A percentile compares a stretch with the other conserved stretches of the same genome.
Conservation (phyloP, 2,329 filamentous ascomycete species). For the Penicillium polonicum region DNA sequence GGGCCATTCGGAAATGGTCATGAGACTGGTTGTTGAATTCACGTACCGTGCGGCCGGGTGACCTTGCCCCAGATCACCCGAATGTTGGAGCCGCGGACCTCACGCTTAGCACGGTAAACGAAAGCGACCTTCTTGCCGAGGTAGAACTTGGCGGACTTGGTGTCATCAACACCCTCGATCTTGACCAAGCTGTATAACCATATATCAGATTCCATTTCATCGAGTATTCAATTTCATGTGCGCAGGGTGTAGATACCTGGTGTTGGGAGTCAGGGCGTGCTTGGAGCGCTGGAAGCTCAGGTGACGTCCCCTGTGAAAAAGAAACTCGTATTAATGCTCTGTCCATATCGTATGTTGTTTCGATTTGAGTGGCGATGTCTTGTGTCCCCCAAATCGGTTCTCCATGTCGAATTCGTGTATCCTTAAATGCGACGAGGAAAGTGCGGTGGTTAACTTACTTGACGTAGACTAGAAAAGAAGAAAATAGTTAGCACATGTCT, state of each 20-base stretch:
- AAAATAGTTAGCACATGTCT: slow-evolving; percentile 32
- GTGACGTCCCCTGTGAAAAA: slow-evolving; percentile 79
- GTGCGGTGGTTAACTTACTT: slow-evolving; percentile 64
- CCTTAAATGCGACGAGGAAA: slow-evolving; percentile 23
- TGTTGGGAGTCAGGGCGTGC: slow-evolving; percentile 85
- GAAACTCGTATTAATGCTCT: slow-evolving; percentile 38
- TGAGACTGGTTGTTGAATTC: slow-evolving; percentile 9
- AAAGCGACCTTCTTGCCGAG: slow-evolving; percentile 98
- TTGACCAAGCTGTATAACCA: slow-evolving; percentile 71
- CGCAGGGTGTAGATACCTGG: slow-evolving; percentile 48
- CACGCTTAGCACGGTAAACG: slow-evolving; percentile 93
- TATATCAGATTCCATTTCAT: slow-evolving; percentile 27
- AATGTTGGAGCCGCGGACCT: slow-evolving; percentile 97
- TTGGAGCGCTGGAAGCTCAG: slow-evolving; percentile 96
- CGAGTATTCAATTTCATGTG: slow-evolving; percentile 11
- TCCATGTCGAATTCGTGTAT: slow-evolving; percentile 20
- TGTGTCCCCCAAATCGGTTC: slow-evolving; percentile 15
- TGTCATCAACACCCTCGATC: slow-evolving; percentile 96
- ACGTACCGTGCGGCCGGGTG: slow-evolving; percentile 86
- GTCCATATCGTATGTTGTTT: slow-evolving; percentile 15
- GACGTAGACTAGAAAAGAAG: slow-evolving; percentile 68
- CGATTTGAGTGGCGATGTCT: slow-evolving; percentile 8
- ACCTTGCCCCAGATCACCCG: slow-evolving; percentile 99
- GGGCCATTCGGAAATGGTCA: neutral
- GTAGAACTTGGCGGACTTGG: slow-evolving; percentile 93